A percentile compares a stretch with the other conserved stretches of the same genome.
phyloP scores from a whole-genome alignment of 208 protist genomes.

The Trypanosomatidae sp. region DNA sequence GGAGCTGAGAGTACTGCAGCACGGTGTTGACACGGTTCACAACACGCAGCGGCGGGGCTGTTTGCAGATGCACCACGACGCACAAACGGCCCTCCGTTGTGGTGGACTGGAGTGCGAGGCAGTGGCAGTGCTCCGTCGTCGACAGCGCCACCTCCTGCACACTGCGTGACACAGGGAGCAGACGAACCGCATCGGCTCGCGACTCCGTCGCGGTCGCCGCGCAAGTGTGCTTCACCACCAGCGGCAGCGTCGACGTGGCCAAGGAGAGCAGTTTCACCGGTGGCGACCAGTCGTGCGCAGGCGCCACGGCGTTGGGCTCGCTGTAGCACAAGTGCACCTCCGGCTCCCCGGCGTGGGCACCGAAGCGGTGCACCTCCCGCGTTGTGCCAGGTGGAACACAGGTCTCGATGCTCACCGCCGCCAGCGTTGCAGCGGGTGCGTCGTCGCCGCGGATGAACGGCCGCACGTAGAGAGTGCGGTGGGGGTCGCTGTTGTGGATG shows the following conservation, averaged over 20 bases:
- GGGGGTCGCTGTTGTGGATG: slow-evolving; percentile 15
- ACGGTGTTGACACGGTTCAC: slow-evolving; percentile 26
- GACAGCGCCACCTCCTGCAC: background rate
- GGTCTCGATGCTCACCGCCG: background rate
- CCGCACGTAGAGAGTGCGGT: slow-evolving; percentile 13
- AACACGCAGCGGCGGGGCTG: slow-evolving; percentile 13
- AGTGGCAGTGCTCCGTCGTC: slow-evolving; percentile 7
- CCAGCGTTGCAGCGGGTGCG: no score
- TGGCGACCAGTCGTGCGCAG: slow-evolving; percentile 39
- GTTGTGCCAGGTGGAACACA: slow-evolving; percentile 7
- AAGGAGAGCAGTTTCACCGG: slow-evolving; percentile 41
- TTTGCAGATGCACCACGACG: slow-evolving; percentile 10
- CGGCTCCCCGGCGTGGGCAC: slow-evolving; percentile 16
- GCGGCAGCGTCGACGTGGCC: slow-evolving; percentile 33
- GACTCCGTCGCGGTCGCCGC: no score
- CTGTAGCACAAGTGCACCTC: slow-evolving; percentile 33
- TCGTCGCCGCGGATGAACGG: background rate
- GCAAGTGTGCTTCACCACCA: slow-evolving; percentile 44
- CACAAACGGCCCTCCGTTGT: slow-evolving; percentile 3
- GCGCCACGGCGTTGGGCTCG: background rate
- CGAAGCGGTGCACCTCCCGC: slow-evolving; percentile 14
- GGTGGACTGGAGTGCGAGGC: slow-evolving; percentile 16
- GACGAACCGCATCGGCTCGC: background rate
- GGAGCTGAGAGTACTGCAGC: slow-evolving; percentile 16
- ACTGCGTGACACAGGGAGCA: background rate